Conservation (phyloP, 257 asterid species). For the Voacanga thouarsii region DNA sequence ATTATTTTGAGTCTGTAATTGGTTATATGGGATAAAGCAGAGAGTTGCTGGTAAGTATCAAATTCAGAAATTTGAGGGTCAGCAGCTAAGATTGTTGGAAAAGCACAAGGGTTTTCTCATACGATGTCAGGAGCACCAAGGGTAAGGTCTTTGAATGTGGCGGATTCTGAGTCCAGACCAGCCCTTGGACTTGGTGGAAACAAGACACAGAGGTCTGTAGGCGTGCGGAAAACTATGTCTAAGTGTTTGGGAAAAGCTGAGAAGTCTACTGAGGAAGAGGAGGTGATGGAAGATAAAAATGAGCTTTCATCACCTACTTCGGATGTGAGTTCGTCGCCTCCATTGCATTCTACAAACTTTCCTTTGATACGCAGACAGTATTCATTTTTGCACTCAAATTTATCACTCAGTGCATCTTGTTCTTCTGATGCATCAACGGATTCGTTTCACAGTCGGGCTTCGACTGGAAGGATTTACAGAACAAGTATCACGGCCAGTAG, state of each 20-base stretch:
- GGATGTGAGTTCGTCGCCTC: constrained; percentile 15
- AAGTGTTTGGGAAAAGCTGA: constrained; percentile 24
- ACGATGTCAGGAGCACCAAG: constrained; percentile 35
- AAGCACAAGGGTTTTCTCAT: constrained; percentile 5
- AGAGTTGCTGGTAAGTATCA: background rate
- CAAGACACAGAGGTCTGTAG: constrained; percentile 21
- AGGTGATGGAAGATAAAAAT: constrained; percentile 21
- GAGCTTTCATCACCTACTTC: constrained; percentile 17
- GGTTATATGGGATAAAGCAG: constrained; percentile 10
- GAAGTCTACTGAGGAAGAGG: constrained; percentile 29
- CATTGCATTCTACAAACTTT: constrained; percentile 24
- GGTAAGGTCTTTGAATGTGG: constrained; percentile 27
- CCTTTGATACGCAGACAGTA: constrained; percentile 35
- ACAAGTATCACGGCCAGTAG: constrained; percentile 17
- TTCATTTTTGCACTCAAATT: constrained; percentile 24
- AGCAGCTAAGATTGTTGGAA: constrained; percentile 5
- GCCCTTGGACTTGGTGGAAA: constrained; percentile 27
- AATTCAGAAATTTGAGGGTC: constrained; percentile 12
- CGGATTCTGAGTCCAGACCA: constrained; percentile 32
- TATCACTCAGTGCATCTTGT: constrained; percentile 28
- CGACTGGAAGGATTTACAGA: constrained; percentile 35
- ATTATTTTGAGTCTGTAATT: constrained; percentile 10
- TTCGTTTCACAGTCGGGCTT: constrained; percentile 35
- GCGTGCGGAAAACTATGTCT: constrained; percentile 17
- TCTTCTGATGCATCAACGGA: constrained; percentile 44